phyloP scores from a whole-genome alignment of 2,329 filamentous ascomycete genomes.

The Reticulascus tulasneorum region DNA sequence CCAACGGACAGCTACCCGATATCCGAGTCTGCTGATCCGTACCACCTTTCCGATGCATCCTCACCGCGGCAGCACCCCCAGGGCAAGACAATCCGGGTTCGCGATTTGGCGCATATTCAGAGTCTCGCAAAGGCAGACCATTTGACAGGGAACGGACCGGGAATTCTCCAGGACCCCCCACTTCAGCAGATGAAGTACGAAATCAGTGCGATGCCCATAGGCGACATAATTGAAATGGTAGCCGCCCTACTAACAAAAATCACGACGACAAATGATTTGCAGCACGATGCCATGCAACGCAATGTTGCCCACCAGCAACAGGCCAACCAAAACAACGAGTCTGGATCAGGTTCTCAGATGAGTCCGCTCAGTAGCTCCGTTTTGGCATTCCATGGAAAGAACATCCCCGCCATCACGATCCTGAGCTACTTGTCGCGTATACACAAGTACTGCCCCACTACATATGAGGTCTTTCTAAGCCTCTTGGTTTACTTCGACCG shows the following conservation, averaged over 20 bases:
- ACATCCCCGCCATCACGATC: conserved; percentile 95
- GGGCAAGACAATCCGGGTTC: conserved; percentile 66
- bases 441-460: conserved; percentile 98
- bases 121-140: conserved; percentile 78
- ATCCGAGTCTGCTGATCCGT: conserved; percentile 16
- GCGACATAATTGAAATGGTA: conserved; percentile 98
- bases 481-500: conserved; percentile 96
- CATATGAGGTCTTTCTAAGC: conserved; percentile 95
- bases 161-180: conserved; percentile 47
- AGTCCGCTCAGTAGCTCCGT: conserved; percentile 62
- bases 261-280: conserved; percentile 89
- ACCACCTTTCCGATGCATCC: conserved; percentile 21
- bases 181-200: conserved; percentile 70
- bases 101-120: conserved; percentile 87
- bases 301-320: conserved; percentile 57
- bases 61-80: conserved; percentile 23
- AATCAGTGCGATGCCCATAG: conserved; percentile 95
- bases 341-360: conserved; percentile 54
- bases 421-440: conserved; percentile 93
- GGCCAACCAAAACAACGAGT: conserved; percentile 41
- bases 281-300: conserved; percentile 87
- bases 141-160: conserved; percentile 47
- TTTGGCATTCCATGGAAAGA: conserved; percentile 95
- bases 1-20: conserved; percentile 27
- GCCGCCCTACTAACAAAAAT: conserved; percentile 95